phyloP scores from a whole-genome alignment of 192 early-diverging fungal genomes.

The Umbelopsis vinacea region DNA sequence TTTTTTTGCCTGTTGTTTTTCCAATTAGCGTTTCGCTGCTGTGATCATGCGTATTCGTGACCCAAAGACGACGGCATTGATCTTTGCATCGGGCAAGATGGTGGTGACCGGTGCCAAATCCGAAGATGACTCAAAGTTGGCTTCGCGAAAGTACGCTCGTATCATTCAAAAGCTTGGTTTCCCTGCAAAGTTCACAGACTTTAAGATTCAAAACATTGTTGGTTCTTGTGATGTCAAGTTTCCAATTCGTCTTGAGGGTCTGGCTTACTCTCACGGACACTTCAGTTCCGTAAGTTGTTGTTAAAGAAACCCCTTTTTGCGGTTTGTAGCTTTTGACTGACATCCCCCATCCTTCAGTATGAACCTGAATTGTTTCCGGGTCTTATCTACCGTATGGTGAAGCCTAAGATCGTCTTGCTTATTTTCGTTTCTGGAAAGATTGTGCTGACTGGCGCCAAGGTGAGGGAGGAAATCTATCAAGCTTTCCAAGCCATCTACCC shows the following conservation, averaged over 20 bases:
- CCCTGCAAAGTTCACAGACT: slow-evolving; percentile 96
- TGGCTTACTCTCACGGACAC: slow-evolving; percentile 91
- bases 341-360: slow-evolving; percentile 66
- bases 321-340: too few relatives aligned
- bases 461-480: slow-evolving; percentile 96
- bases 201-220: slow-evolving; percentile 99
- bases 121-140: slow-evolving; percentile 96
- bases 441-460: slow-evolving; percentile 99
- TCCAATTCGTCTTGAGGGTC: slow-evolving; percentile 96
- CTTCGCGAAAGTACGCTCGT: slow-evolving; percentile 97
- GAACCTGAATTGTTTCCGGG: slow-evolving; percentile 99
- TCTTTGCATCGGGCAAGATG: slow-evolving; percentile 99
- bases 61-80: slow-evolving; percentile 98
- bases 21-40: slow-evolving; percentile 93
- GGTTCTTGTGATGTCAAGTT: slow-evolving; percentile 99
- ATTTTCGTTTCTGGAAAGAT: slow-evolving; percentile 99
- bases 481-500: slow-evolving; percentile 99
- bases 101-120: slow-evolving; percentile 98
- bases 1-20: slow-evolving; percentile 19
- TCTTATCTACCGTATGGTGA: slow-evolving; percentile 98
- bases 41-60: slow-evolving; percentile 99
- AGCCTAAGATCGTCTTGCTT: slow-evolving; percentile 97
- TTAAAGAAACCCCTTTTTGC: too few relatives aligned
- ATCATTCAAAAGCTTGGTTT: slow-evolving; percentile 99
- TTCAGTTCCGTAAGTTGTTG: slow-evolving; percentile 90